Evolutionary conservation across 2,329 filamentous ascomycete genomes (phyloP).

Genomic region (Pseudonectria buxi): DNA sequence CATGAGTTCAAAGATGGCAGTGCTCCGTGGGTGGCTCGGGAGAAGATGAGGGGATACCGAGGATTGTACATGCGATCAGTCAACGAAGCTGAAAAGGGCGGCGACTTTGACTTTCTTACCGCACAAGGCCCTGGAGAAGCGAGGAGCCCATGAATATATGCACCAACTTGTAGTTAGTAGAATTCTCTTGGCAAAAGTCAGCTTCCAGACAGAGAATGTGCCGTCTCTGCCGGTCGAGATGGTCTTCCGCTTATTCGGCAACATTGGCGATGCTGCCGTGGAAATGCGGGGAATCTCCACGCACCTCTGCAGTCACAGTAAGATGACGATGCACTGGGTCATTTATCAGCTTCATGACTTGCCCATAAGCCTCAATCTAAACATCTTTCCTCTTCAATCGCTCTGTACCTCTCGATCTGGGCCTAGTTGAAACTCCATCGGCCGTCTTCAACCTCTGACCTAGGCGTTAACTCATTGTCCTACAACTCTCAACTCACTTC

Average conservation of each 20-base stretch:
- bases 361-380: no score
- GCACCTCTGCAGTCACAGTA: no score
- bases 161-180: no score
- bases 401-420: no score
- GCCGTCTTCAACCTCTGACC: neutral
- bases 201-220: neutral
- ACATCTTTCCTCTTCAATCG: no score
- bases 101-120: slow-evolving; percentile 56
- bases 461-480: neutral
- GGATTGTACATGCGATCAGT: slow-evolving; percentile 54
- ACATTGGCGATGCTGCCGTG: slow-evolving; percentile 24
- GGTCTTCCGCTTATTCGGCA: no score
- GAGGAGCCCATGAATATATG: neutral
- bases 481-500: neutral
- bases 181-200: neutral
- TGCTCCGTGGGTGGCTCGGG: slow-evolving; percentile 29
- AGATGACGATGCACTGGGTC: no score
- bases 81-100: slow-evolving; percentile 52
- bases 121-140: slow-evolving; percentile 28
- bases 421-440: no score
- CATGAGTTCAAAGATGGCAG: slow-evolving; percentile 24
- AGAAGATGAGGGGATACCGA: slow-evolving; percentile 46
- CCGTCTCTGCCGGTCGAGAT: no score
- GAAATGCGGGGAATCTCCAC: slow-evolving; percentile 10
- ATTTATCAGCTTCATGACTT: no score